phyloP scores from a whole-genome alignment of 129 eudicot species.

The Gnaphalium uliginosum region DNA sequence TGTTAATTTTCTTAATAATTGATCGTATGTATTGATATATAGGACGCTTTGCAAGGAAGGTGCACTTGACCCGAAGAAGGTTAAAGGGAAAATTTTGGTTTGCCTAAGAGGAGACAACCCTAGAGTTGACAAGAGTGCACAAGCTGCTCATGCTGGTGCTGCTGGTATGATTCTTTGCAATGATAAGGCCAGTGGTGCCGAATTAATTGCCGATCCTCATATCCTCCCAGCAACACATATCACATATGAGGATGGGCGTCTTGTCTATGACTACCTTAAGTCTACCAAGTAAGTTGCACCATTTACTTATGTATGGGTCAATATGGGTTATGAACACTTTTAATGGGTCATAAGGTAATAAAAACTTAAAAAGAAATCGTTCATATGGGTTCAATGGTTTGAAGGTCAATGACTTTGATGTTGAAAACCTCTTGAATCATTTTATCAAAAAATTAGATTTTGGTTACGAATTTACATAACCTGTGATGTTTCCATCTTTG shows the following conservation, averaged over 20 bases:
- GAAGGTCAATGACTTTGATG: background rate
- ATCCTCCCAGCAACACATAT: constrained; percentile 62
- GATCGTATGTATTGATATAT: background rate
- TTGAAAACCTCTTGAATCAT: background rate
- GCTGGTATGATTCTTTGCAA: constrained; percentile 79
- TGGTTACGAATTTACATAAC: background rate
- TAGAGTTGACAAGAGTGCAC: constrained; percentile 59
- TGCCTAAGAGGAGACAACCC: constrained; percentile 65
- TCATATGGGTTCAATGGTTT: background rate
- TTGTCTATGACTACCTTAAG: constrained; percentile 44
- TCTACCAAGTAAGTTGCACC: constrained; percentile 47
- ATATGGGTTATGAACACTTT: background rate
- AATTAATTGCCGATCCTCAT: constrained; percentile 61
- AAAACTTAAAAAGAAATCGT: no score
- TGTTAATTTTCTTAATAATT: background rate
- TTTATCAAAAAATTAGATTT: no score
- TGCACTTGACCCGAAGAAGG: constrained; percentile 60
- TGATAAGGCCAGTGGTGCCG: constrained; percentile 42
- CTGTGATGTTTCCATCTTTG: no score
- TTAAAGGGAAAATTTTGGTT: constrained; percentile 63
- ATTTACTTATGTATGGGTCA: background rate
- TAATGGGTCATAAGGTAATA: background rate
- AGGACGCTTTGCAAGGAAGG: constrained; percentile 58
- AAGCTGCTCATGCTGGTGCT: constrained; percentile 61
- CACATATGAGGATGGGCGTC: constrained; percentile 41